Conservation (phyloP, 2,329 filamentous ascomycete species). For the Curvularia sp. region DNA sequence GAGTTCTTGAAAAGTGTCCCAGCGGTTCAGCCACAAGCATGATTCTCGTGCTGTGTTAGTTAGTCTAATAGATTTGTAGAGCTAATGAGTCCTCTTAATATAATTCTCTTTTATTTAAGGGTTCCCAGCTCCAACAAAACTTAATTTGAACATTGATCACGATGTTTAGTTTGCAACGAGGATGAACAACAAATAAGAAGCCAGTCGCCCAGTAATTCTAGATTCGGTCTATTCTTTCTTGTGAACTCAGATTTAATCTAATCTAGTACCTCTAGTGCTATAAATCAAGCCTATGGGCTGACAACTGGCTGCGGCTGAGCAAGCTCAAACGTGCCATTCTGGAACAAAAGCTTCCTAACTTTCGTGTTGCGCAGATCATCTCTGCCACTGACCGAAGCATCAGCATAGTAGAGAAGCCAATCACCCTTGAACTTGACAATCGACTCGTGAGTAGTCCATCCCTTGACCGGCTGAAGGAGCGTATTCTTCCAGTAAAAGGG, state of each 20-base stretch:
- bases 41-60: no score
- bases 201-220: background rate
- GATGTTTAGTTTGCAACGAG: no score
- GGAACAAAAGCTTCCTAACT: constrained; percentile 13
- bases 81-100: no score
- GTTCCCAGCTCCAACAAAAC: no score
- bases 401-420: constrained; percentile 79
- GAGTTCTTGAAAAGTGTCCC: no score
- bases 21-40: no score
- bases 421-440: constrained; percentile 73
- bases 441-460: constrained; percentile 81
- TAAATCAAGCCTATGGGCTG: background rate
- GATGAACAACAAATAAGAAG: background rate
- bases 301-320: constrained; percentile 12
- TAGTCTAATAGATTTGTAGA: no score
- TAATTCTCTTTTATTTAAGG: no score
- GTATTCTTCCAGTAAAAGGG: constrained; percentile 74
- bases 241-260: background rate
- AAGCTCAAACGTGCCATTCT: constrained; percentile 10
- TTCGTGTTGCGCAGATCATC: constrained; percentile 14
- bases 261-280: background rate
- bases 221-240: background rate
- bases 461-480: constrained; percentile 75
- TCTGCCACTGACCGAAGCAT: constrained; percentile 66
- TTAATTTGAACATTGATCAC: no score